These are phyloP conservation scores for Xanthoparmelia taractica DNA, from an alignment of 495 filamentous ascomycete genomes.

Conservation along the genomic window DNA sequence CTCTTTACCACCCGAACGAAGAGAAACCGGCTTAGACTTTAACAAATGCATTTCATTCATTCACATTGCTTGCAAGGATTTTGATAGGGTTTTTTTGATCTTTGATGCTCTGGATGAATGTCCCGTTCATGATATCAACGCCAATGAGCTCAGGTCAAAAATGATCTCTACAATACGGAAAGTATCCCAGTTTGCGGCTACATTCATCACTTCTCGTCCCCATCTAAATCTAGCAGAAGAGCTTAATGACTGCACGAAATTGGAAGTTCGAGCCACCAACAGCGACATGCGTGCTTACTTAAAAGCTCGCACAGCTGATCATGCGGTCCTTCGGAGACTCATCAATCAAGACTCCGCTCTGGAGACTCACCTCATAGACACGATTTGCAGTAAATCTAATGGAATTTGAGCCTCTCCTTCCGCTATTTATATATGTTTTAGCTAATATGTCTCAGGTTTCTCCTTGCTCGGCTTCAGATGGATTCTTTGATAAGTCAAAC, in stretches of 20 bases:
- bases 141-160: background rate
- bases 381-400: slow-evolving; percentile 2
- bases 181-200: background rate
- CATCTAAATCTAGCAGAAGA: background rate
- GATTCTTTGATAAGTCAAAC: slow-evolving; percentile 7
- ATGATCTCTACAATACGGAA: background rate
- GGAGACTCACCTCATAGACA: background rate
- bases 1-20: background rate
- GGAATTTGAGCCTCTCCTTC: background rate
- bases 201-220: slow-evolving; percentile 7
- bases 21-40: background rate
- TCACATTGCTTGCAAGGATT: background rate
- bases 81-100: background rate
- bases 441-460: background rate
- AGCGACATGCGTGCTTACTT: background rate
- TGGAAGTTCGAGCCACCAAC: slow-evolving; percentile 7
- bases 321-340: background rate
- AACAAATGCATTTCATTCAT: background rate
- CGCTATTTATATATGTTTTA: background rate
- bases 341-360: background rate
- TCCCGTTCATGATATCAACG: background rate
- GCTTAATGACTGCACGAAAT: background rate
- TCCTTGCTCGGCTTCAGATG: slow-evolving; percentile 7
- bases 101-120: slow-evolving; percentile 10
- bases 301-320: background rate